Conservation (phyloP, 2,329 filamentous ascomycete species). For the Colletotrichum spaethianum region DNA sequence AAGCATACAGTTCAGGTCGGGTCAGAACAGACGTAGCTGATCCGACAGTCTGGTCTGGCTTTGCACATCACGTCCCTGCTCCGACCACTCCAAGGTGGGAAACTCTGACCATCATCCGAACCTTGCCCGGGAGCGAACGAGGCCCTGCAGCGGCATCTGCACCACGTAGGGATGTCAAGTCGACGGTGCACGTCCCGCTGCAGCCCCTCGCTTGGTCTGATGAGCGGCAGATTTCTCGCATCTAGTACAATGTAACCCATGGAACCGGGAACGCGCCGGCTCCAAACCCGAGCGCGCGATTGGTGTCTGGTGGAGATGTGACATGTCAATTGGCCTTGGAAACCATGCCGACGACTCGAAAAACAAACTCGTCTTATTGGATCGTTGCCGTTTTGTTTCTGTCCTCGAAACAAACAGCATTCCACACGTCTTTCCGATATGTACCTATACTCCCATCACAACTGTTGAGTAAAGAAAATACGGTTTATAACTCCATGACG, state of each 20-base stretch:
- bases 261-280: neutral
- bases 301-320: neutral
- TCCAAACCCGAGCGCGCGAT: neutral
- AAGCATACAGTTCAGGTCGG: conserved; percentile 25
- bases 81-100: conserved; percentile 5
- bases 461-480: conserved; percentile 9
- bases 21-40: conserved; percentile 18
- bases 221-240: neutral
- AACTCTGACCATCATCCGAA: neutral
- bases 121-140: conserved; percentile 19
- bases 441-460: conserved; percentile 9
- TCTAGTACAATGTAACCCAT: neutral
- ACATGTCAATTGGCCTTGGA: too few relatives aligned
- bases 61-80: conserved; percentile 14
- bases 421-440: conserved; percentile 11
- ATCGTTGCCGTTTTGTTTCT: conserved; percentile 3
- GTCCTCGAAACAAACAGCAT: neutral
- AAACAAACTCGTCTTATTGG: neutral
- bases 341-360: neutral
- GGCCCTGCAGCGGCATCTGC: conserved; percentile 1
- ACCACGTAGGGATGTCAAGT: neutral
- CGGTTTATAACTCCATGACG: conserved; percentile 29
- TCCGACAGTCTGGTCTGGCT: conserved; percentile 25
- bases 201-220: neutral
- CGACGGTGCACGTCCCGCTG: neutral